phyloP scores from a whole-genome alignment of 768 basidiomycete species.

The Terana coerulea region DNA sequence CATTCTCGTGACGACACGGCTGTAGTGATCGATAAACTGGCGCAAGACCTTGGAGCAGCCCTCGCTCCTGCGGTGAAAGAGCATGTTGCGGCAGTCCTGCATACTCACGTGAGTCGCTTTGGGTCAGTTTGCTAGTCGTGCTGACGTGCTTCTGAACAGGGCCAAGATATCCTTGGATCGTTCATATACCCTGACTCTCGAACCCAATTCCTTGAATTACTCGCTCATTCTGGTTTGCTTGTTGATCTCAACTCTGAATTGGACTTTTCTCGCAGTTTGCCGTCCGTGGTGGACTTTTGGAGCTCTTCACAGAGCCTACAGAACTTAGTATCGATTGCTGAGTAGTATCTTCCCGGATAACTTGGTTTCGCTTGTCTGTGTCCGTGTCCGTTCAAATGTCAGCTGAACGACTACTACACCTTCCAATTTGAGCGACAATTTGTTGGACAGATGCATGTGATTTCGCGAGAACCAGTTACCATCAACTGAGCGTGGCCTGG shows the following conservation, averaged over 20 bases:
- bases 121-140: neutral
- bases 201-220: conserved; percentile 54
- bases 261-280: conserved; percentile 19
- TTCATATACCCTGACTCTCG: conserved; percentile 80
- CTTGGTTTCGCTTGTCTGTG: no score
- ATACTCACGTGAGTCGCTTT: conserved; percentile 50
- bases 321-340: neutral
- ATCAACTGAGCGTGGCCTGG: no score
- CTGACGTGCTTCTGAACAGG: conserved; percentile 36
- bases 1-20: conserved; percentile 5
- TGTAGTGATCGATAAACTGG: conserved; percentile 6
- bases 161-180: conserved; percentile 46
- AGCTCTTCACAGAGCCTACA: conserved; percentile 42
- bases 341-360: no score
- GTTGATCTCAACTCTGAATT: conserved; percentile 22
- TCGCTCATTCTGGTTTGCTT: conserved; percentile 45
- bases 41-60: conserved; percentile 10
- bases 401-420: no score
- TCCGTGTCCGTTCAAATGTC: no score
- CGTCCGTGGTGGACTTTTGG: conserved; percentile 55
- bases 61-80: conserved; percentile 31
- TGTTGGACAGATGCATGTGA: conserved; percentile 3
- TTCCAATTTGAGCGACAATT: no score
- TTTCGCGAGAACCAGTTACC: no score
- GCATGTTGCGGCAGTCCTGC: conserved; percentile 49